Percentiles rank a stretch among this genome's conserved stretches.
These are phyloP conservation scores for Dalechampia spathulata DNA, from an alignment of 441 rosid genomes.

Conservation along the genomic window DNA sequence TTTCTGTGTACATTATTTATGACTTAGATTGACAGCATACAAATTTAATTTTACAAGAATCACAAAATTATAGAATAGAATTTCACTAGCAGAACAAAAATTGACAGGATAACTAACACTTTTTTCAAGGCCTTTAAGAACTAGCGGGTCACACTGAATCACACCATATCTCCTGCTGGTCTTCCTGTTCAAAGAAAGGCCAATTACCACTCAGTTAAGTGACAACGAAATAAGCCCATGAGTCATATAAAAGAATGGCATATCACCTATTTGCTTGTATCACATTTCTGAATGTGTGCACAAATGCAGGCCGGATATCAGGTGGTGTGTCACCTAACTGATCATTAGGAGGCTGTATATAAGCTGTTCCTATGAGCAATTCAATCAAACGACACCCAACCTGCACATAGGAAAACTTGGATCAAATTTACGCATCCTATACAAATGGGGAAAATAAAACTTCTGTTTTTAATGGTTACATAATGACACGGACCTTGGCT, in stretches of 20 bases:
- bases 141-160: conserved; percentile 79
- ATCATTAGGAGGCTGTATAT: conserved; percentile 71
- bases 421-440: conserved; percentile 14
- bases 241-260: conserved; percentile 13
- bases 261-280: conserved; percentile 46
- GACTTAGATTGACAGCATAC: neutral
- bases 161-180: conserved; percentile 68
- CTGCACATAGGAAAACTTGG: conserved; percentile 29
- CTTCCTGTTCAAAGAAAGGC: conserved; percentile 45
- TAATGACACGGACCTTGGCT: conserved; percentile 62
- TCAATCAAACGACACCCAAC: conserved; percentile 89
- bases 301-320: conserved; percentile 88
- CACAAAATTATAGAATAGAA: neutral
- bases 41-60: conserved; percentile 2
- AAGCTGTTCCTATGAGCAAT: conserved; percentile 67
- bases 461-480: conserved; percentile 7
- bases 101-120: conserved; percentile 47
- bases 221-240: conserved; percentile 6
- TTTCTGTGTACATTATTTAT: conserved; percentile 2
- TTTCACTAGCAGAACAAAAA: neutral
- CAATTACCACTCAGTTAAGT: conserved; percentile 10
- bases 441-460: conserved; percentile 6
- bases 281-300: conserved; percentile 48
- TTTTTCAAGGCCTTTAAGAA: conserved; percentile 79
- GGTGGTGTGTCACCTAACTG: conserved; percentile 60